These are phyloP conservation scores for Penicillium concentricum DNA, from an alignment of 2,329 filamentous ascomycete species.

Conservation along the genomic window DNA sequence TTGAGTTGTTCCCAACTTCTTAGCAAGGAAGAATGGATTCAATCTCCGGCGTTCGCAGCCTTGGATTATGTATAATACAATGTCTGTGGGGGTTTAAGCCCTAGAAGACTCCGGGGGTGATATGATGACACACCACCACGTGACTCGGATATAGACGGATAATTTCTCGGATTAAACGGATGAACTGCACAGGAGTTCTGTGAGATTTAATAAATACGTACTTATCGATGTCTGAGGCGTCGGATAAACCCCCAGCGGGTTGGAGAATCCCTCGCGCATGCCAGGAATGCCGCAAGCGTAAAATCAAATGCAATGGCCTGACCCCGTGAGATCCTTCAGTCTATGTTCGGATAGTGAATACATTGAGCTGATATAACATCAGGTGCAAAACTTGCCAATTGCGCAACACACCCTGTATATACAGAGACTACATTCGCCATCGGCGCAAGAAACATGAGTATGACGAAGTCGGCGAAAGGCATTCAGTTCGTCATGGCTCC, in stretches of 20 bases:
- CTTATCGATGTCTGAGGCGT: slow-evolving; percentile 27
- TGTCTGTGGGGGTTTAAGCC: neutral
- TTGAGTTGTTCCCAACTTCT: too few species aligned
- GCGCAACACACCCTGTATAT: slow-evolving; percentile 34
- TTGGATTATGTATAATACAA: neutral
- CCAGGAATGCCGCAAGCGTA: slow-evolving; percentile 43
- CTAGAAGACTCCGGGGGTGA: neutral
- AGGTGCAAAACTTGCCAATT: slow-evolving; percentile 39
- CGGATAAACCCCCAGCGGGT: slow-evolving; percentile 11
- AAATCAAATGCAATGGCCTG: slow-evolving; percentile 42
- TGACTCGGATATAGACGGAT: slow-evolving; percentile 25
- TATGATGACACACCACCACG: slow-evolving; percentile 4
- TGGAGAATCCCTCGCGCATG: slow-evolving; percentile 42
- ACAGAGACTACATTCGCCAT: slow-evolving; percentile 38
- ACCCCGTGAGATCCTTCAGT: slow-evolving; percentile 31
- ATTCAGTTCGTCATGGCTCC: slow-evolving; percentile 13
- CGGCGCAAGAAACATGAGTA: slow-evolving; percentile 35
- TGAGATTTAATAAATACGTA: neutral
- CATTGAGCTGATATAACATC: neutral
- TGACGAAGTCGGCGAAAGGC: slow-evolving; percentile 13
- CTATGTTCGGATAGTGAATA: neutral
- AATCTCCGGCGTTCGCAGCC: neutral
- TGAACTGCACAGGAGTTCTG: slow-evolving; percentile 1
- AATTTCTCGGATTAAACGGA: slow-evolving; percentile 11
- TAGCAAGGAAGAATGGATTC: neutral